Evolutionary conservation across 441 rosid species (phyloP).

Genomic region (Populus hybrid): DNA sequence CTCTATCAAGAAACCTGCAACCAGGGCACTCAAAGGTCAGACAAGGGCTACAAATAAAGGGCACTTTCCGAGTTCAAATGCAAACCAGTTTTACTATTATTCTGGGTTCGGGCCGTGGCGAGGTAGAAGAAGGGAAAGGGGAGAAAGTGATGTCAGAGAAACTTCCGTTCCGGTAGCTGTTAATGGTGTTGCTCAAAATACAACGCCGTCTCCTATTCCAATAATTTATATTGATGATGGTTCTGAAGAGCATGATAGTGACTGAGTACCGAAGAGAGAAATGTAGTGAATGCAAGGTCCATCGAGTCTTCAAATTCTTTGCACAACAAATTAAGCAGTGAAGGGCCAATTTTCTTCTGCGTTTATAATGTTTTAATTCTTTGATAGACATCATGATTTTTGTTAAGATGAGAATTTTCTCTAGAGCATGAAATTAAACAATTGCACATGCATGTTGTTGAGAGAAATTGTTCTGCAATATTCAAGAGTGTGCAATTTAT

Average conservation of each 20-base stretch:
- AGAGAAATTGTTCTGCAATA: background rate
- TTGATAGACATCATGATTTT: background rate
- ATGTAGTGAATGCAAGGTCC: background rate
- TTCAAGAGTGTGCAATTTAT: background rate
- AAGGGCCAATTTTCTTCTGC: background rate
- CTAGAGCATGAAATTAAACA: no score
- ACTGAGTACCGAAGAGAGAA: background rate
- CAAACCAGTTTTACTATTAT: constrained; percentile 60
- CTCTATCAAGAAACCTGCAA: background rate
- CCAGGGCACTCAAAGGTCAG: constrained; percentile 31
- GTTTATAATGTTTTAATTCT: background rate
- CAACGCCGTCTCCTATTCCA: background rate
- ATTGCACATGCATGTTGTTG: background rate
- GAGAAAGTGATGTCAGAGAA: constrained; percentile 1
- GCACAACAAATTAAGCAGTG: background rate
- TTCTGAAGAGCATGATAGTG: background rate
- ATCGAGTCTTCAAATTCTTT: background rate
- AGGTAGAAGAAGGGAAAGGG: constrained; percentile 44
- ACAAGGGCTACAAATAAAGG: constrained; percentile 33
- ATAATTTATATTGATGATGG: background rate
- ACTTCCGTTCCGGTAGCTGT: background rate
- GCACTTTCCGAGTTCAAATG: constrained; percentile 9
- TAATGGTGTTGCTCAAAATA: background rate
- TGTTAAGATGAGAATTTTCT: no score
- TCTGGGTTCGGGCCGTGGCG: constrained; percentile 71